Evolutionary conservation across 2,329 filamentous ascomycete genomes (phyloP).

Genomic region (Macrophomina pseudophaseolina): DNA sequence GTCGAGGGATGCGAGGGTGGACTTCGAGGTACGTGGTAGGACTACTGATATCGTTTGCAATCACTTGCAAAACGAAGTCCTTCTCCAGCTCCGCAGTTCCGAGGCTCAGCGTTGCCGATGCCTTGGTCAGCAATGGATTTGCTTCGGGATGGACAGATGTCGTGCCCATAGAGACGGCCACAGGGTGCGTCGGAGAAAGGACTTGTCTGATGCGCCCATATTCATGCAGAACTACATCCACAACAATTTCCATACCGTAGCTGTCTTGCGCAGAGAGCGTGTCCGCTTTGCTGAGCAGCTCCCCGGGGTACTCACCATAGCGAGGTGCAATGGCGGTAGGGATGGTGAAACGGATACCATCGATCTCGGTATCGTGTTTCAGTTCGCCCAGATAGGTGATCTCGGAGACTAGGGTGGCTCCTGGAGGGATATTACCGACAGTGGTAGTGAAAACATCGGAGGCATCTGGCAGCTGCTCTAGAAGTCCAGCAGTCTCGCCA

Average conservation of each 20-base stretch:
- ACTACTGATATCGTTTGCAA: slow-evolving; percentile 63
- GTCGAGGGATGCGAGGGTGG: slow-evolving; percentile 65
- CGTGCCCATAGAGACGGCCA: slow-evolving; percentile 68
- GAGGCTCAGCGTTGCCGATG: slow-evolving; percentile 65
- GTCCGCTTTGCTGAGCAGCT: slow-evolving; percentile 32
- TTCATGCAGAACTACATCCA: slow-evolving; percentile 65
- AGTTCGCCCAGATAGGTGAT: slow-evolving; percentile 73
- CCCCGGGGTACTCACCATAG: slow-evolving; percentile 60
- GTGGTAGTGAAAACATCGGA: slow-evolving; percentile 72
- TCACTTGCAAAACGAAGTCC: slow-evolving; percentile 71
- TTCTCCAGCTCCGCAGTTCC: slow-evolving; percentile 60
- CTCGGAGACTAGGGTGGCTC: slow-evolving; percentile 62
- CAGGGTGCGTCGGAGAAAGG: slow-evolving; percentile 70
- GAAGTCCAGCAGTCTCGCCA: slow-evolving; percentile 67
- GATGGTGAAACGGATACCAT: slow-evolving; percentile 72
- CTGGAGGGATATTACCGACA: slow-evolving; percentile 69
- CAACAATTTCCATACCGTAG: slow-evolving; percentile 58
- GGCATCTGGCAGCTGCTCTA: slow-evolving; percentile 65
- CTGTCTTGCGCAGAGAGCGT: slow-evolving; percentile 29
- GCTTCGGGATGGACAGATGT: slow-evolving; percentile 54
- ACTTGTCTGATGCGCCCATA: slow-evolving; percentile 64
- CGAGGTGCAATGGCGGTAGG: slow-evolving; percentile 70
- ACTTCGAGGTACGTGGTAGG: slow-evolving; percentile 70
- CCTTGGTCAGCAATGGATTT: slow-evolving; percentile 61
- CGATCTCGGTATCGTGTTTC: slow-evolving; percentile 71